These are phyloP conservation scores for Ramaria sp. DNA, from an alignment of 768 basidiomycete genomes.

Conservation along the genomic window DNA sequence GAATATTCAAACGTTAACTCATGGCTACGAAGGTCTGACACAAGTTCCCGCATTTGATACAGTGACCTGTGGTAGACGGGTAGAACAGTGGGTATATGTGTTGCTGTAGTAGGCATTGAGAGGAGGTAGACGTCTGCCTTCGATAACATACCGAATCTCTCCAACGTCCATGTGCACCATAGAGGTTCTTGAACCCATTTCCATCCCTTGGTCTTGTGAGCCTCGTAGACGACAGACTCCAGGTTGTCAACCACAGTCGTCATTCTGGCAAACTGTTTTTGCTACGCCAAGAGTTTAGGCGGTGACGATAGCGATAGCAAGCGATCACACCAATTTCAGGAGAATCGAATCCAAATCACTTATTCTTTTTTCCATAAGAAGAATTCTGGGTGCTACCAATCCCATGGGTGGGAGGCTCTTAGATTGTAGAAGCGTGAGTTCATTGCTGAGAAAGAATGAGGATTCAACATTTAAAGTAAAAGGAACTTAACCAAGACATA, in stretches of 20 bases:
- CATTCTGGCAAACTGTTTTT: constrained; percentile 64
- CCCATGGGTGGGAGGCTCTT: constrained; percentile 45
- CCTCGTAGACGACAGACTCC: constrained; percentile 56
- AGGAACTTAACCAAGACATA: constrained; percentile 26
- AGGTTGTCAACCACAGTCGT: constrained; percentile 49
- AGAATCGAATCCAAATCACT: constrained; percentile 47
- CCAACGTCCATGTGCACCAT: constrained; percentile 76
- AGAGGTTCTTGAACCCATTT: constrained; percentile 65
- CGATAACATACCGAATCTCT: constrained; percentile 53
- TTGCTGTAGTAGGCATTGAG: constrained; percentile 29
- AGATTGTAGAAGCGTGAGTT: constrained; percentile 40
- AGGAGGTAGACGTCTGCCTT: neutral
- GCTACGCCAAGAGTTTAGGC: constrained; percentile 27
- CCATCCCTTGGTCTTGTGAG: constrained; percentile 61
- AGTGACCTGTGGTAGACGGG: constrained; percentile 61
- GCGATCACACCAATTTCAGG: constrained; percentile 49
- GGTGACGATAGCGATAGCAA: neutral
- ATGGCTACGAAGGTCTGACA: constrained; percentile 51
- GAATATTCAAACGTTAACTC: constrained; percentile 61
- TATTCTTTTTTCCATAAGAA: constrained; percentile 56
- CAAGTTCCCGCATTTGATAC: constrained; percentile 41
- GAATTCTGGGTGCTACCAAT: constrained; percentile 56
- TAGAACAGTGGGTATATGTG: constrained; percentile 43
- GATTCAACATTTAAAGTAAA: neutral
- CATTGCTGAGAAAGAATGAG: constrained; percentile 33